phyloP scores from a whole-genome alignment of 192 early-diverging fungal genomes.

The Diversispora epigaea region DNA sequence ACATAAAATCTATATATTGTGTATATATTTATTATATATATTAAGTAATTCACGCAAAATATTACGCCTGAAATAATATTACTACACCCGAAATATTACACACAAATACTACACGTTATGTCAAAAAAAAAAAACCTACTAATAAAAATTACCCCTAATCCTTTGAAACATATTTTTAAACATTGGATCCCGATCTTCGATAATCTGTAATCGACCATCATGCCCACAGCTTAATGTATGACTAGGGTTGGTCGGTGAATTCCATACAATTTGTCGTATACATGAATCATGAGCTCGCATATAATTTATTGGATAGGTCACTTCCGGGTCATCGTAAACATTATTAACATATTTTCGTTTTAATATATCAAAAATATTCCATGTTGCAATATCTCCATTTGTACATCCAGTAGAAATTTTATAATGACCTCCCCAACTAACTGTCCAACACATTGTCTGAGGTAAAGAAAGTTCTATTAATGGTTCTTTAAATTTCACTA shows the following conservation, averaged over 20 bases:
- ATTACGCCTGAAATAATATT: background rate
- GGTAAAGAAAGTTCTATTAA: conserved; percentile 17
- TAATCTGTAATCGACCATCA: conserved; percentile 30
- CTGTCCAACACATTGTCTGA: conserved; percentile 22
- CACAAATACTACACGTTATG: background rate
- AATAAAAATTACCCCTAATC: conserved; percentile 7
- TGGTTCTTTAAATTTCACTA: conserved; percentile 23
- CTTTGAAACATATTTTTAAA: conserved; percentile 27
- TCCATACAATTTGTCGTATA: conserved; percentile 25
- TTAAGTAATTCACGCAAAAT: background rate
- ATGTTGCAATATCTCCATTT: conserved; percentile 28
- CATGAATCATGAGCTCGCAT: conserved; percentile 27
- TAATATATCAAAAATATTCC: conserved; percentile 24
- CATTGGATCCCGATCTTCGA: conserved; percentile 28
- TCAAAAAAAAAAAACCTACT: background rate
- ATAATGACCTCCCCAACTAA: conserved; percentile 29
- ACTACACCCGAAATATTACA: background rate
- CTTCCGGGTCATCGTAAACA: background rate
- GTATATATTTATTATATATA: background rate
- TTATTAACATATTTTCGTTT: background rate
- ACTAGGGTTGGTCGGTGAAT: conserved; percentile 21
- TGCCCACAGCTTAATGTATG: conserved; percentile 30
- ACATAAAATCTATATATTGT: conserved; percentile 16
- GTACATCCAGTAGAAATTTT: conserved; percentile 29
- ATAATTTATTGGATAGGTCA: background rate